These are phyloP conservation scores for Salix arbutifolia DNA, from an alignment of 345 rosid genomes.

Conservation along the genomic window DNA sequence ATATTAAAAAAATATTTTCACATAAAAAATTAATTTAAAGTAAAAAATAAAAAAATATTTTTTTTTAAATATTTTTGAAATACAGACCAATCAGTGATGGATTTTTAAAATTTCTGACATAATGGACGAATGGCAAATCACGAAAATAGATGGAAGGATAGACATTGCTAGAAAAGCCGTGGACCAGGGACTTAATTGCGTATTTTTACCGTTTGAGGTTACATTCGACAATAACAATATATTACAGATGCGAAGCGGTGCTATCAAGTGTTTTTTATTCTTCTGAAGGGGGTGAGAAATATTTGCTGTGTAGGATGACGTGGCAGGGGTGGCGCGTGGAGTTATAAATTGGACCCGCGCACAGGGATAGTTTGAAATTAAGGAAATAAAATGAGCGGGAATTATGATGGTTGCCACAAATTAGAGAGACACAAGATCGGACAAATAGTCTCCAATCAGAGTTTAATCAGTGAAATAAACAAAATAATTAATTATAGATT, in stretches of 20 bases:
- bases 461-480: background rate
- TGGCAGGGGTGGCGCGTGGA: slow-evolving; percentile 17
- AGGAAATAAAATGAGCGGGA: slow-evolving; percentile 51
- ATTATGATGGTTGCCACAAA: slow-evolving; percentile 21
- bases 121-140: background rate
- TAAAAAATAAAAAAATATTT: too few relatives aligned
- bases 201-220: background rate
- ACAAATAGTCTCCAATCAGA: background rate
- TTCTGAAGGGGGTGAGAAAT: background rate
- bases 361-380: slow-evolving; percentile 29
- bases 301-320: slow-evolving; percentile 23
- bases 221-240: background rate
- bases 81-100: background rate
- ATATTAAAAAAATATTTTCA: too few relatives aligned
- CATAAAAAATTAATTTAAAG: too few relatives aligned
- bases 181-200: background rate
- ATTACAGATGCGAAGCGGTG: background rate
- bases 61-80: too few relatives aligned
- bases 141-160: background rate
- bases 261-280: background rate
- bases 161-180: background rate
- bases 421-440: background rate
- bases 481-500: background rate
- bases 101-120: background rate
- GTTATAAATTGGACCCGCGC: slow-evolving; percentile 27